phyloP scores from a whole-genome alignment of 2,329 filamentous ascomycete genomes.

The Sarocladium strictum region DNA sequence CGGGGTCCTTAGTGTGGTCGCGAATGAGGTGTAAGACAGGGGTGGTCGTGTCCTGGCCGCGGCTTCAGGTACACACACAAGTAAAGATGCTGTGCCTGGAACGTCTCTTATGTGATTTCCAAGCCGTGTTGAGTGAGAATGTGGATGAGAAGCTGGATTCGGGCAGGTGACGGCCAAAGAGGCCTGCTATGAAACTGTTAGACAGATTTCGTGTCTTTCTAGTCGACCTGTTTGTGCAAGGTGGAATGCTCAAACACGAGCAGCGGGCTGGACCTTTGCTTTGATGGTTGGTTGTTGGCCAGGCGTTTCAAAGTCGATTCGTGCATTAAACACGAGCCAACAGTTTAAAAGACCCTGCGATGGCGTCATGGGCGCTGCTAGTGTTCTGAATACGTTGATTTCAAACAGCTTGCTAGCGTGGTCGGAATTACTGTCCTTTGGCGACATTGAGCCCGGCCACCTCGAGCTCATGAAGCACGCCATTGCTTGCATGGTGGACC shows the following conservation, averaged over 20 bases:
- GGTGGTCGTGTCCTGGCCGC: neutral
- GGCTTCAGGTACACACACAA: neutral
- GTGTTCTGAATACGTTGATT: neutral
- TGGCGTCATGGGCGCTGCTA: neutral
- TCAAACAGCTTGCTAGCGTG: neutral
- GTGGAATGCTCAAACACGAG: neutral
- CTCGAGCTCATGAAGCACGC: neutral
- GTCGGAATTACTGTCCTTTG: neutral
- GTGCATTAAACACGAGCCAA: neutral
- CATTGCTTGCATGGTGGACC: too few relatives aligned
- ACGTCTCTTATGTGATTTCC: neutral
- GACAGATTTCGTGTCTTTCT: neutral
- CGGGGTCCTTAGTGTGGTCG: slow-evolving; percentile 5
- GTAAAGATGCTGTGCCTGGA: neutral
- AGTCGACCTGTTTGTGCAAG: neutral
- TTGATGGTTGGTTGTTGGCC: neutral
- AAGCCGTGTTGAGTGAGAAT: neutral
- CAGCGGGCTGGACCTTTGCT: neutral
- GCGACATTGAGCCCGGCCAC: neutral
- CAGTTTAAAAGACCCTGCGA: neutral
- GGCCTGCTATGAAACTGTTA: neutral
- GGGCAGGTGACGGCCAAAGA: neutral
- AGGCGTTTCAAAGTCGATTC: neutral
- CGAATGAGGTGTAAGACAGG: neutral
- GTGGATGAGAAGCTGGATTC: neutral